Evolutionary conservation across 192 early-diverging fungal genomes (phyloP), one percentile per base, ranked within the genome.

Genomic region (Gamsiella multidivaricata): DNA sequence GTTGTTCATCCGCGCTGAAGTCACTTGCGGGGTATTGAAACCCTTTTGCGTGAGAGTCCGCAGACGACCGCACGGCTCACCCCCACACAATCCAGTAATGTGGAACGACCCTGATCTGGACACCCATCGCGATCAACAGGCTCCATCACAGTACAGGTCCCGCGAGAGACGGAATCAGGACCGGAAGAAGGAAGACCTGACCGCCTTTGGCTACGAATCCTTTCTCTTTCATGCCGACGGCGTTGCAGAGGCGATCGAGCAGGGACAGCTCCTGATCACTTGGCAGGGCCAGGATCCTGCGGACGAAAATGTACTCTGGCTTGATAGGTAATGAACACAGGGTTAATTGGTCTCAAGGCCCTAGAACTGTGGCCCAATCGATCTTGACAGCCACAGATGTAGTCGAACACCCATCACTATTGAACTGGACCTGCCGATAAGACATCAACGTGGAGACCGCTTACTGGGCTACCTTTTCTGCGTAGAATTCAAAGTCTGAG

Each of bases 61-160:
- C n/a, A n/a, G n/a, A n/a, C n/a, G n/a, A n/a, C n/a, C n/a, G n/a
- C n/a, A n/a, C 46, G 37, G 7, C 37, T 39, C 37, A 12, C 37
- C 5, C 37, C 5, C 37, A n/a, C 37, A 39, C 22, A 8, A 18
- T 12, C 31, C 6, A 31, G 22, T 18, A 39, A 76, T 76, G 73
- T 76, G 73, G 73, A 76, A 76, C 29, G 73, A 76, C 45, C 73
- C 73, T 9, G 50, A 76, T 29, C 73, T 76, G 15, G 73, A 76
- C 43, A 18, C 50, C 6, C 54, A 51, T 18, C 43, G 52, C 15
- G n/a, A 11, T 50, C 54, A 60, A 22, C 1, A 28, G 2, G 3
- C 50, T 32, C 10, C 54, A 15, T 37, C 49, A 31, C 23, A n/a
- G 23, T 3, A 22, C 52, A 51, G 49, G 29, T 7, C 29, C 57